Conservation (phyloP, 2,329 filamentous ascomycete species). For the Aspergillus fumigatus region DNA sequence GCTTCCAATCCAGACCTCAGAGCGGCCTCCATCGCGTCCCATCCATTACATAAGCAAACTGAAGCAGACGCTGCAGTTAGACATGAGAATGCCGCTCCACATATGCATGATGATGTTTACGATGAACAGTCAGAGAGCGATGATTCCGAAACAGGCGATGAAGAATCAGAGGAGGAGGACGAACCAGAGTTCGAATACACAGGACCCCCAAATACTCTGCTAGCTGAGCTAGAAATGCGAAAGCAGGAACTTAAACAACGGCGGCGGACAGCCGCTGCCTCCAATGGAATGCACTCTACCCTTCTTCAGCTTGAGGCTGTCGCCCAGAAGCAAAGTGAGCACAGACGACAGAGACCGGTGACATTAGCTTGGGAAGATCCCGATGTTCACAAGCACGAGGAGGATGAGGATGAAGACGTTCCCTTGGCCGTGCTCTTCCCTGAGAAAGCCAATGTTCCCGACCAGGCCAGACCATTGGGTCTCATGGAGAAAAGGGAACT, state of each 20-base stretch:
- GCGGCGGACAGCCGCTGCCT: conserved; percentile 63
- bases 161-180: conserved; percentile 33
- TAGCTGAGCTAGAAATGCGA: conserved; percentile 86
- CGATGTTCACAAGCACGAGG: conserved; percentile 37
- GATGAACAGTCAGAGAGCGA: conserved; percentile 8
- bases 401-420: conserved; percentile 73
- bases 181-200: conserved; percentile 48
- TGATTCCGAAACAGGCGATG: conserved; percentile 17
- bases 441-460: conserved; percentile 28
- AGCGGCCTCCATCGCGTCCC: conserved; percentile 9
- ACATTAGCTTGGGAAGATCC: conserved; percentile 82
- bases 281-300: conserved; percentile 84
- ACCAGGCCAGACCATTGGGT: conserved; percentile 41
- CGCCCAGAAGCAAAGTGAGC: conserved; percentile 73
- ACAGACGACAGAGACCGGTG: conserved; percentile 66
- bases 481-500: conserved; percentile 66
- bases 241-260: conserved; percentile 84
- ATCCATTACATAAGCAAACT: conserved; percentile 9
- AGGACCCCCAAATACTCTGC: conserved; percentile 78
- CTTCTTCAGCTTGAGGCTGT: conserved; percentile 87
- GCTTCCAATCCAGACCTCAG: conserved; percentile 15
- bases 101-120: conserved; percentile 10
- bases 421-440: conserved; percentile 78
- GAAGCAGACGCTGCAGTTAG: conserved; percentile 19
- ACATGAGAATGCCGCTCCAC: conserved; percentile 17